Evolutionary conservation across 2,329 filamentous ascomycete species (phyloP).

Genomic region (Ilyonectria sp.): DNA sequence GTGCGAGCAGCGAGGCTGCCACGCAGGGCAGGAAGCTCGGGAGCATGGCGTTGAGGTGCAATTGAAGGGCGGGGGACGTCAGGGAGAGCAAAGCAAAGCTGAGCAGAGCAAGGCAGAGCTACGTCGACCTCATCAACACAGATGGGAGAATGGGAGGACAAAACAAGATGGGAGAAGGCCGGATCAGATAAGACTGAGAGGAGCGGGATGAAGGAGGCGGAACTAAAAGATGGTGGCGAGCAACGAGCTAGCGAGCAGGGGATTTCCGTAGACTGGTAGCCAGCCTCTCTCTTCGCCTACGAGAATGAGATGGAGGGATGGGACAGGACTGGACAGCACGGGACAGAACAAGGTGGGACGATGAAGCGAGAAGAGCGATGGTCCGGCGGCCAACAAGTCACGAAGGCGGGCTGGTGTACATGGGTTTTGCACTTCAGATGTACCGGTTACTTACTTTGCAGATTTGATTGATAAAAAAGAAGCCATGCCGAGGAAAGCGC

Average conservation of each 20-base stretch:
- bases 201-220: constrained; percentile 19
- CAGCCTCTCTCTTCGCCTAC: background rate
- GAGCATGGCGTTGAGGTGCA: constrained; percentile 35
- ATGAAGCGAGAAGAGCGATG: constrained; percentile 6
- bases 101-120: constrained; percentile 2
- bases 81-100: background rate
- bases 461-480: constrained; percentile 25
- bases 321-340: background rate
- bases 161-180: constrained; percentile 18
- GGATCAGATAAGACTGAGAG: constrained; percentile 30
- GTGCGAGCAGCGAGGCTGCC: constrained; percentile 38
- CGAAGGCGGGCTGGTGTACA: background rate
- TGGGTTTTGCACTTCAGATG: constrained; percentile 6
- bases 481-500: constrained; percentile 16
- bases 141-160: constrained; percentile 8
- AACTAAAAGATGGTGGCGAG: background rate
- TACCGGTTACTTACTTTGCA: constrained; percentile 19
- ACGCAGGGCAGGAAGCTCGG: constrained; percentile 28
- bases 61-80: background rate
- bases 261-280: constrained; percentile 3
- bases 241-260: constrained; percentile 14
- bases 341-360: constrained; percentile 20
- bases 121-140: constrained; percentile 25
- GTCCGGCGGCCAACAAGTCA: background rate
- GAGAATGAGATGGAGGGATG: constrained; percentile 11